Evolutionary conservation across 805 yeast species (phyloP).

Genomic region (Pichia gijzeniarum): DNA sequence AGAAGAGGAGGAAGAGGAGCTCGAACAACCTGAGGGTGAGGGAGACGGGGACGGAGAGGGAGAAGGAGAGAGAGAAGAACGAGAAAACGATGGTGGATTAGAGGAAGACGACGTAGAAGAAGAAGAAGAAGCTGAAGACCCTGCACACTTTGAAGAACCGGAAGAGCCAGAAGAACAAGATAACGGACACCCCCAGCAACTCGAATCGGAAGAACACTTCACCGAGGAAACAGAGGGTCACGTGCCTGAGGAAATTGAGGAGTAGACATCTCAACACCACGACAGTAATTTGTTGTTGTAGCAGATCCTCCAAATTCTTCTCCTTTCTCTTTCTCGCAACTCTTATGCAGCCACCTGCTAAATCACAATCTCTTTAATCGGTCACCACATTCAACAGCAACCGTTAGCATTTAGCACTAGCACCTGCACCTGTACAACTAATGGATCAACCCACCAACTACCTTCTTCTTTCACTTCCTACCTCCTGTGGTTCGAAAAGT

Average conservation of each 20-base stretch:
- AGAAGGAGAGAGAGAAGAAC: slow-evolving; percentile 10
- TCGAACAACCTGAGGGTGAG: slow-evolving; percentile 6
- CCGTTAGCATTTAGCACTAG: too few relatives aligned
- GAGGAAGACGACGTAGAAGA: slow-evolving; percentile 8
- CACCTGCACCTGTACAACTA: too few relatives aligned
- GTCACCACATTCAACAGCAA: too few relatives aligned
- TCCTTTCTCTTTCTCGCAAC: neutral
- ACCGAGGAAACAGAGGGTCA: neutral
- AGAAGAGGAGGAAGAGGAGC: slow-evolving; percentile 3
- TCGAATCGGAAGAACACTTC: neutral
- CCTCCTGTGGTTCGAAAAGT: slow-evolving; percentile 23
- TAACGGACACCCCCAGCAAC: too few relatives aligned
- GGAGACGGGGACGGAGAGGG: slow-evolving; percentile 1
- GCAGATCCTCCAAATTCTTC: too few relatives aligned
- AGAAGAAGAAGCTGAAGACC: slow-evolving; percentile 1
- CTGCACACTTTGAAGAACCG: neutral
- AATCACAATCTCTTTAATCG: too few relatives aligned
- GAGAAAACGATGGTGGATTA: slow-evolving; percentile 10
- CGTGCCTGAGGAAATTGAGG: slow-evolving; percentile 3
- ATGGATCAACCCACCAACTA: slow-evolving; percentile 19
- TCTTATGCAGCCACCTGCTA: slow-evolving; percentile 3
- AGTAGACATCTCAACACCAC: slow-evolving; percentile 5
- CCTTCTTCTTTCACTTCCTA: slow-evolving; percentile 27
- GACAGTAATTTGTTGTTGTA: neutral
- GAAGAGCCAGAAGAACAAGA: neutral